phyloP scores from a whole-genome alignment of 768 basidiomycete species.

The Lanmaoa rubissima region DNA sequence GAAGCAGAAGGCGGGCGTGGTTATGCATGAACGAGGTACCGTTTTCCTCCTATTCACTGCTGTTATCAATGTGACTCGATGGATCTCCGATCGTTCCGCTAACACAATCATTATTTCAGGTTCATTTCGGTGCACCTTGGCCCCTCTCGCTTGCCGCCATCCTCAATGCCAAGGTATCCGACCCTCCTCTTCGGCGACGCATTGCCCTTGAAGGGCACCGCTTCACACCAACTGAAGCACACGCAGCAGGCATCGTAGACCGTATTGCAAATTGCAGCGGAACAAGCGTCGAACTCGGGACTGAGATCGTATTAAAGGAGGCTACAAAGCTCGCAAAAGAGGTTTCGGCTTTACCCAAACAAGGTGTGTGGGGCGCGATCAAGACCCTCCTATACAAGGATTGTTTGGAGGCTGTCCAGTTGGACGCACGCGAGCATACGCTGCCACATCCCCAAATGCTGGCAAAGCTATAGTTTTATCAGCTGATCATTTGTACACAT shows the following conservation, averaged over 20 bases:
- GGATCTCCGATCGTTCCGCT: background rate
- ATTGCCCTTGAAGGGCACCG: slow-evolving; percentile 79
- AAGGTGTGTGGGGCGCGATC: slow-evolving; percentile 71
- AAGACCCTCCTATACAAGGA: slow-evolving; percentile 63
- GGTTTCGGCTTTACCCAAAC: slow-evolving; percentile 48
- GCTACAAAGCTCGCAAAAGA: slow-evolving; percentile 61
- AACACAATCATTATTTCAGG: slow-evolving; percentile 36
- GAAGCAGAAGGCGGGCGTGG: slow-evolving; percentile 75
- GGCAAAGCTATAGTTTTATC: slow-evolving; percentile 19
- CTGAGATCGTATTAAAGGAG: slow-evolving; percentile 58
- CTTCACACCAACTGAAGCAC: slow-evolving; percentile 71
- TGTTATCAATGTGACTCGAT: background rate
- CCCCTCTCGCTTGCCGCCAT: slow-evolving; percentile 70
- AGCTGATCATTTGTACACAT: background rate
- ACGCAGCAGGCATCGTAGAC: slow-evolving; percentile 67
- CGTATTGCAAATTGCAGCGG: slow-evolving; percentile 40
- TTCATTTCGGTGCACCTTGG: slow-evolving; percentile 81
- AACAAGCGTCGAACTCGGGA: slow-evolving; percentile 48
- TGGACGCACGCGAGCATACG: slow-evolving; percentile 16
- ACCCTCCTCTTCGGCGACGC: slow-evolving; percentile 59
- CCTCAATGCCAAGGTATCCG: slow-evolving; percentile 61
- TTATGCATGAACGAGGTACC: slow-evolving; percentile 89
- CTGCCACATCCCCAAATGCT: background rate
- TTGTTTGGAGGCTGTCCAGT: slow-evolving; percentile 42
- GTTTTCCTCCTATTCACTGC: background rate